Evolutionary conservation across 2,329 filamentous ascomycete species (phyloP).

Genomic region (Ascochyta clinopodiicola): DNA sequence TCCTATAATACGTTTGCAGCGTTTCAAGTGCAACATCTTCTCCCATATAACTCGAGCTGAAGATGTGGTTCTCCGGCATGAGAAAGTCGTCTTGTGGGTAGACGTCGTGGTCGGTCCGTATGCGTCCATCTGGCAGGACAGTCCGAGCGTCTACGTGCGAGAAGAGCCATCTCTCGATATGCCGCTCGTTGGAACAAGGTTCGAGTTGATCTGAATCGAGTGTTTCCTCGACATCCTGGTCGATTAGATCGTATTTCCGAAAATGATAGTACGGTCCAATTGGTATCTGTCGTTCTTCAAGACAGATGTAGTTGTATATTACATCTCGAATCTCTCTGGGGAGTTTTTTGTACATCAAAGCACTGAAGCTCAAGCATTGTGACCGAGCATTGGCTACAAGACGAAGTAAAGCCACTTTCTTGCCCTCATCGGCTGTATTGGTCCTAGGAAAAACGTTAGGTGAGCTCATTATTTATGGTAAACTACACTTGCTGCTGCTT

Average conservation of each 20-base stretch:
- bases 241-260: constrained; percentile 18
- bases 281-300: constrained; percentile 30
- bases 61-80: constrained; percentile 27
- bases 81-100: constrained; percentile 25
- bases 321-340: constrained; percentile 29
- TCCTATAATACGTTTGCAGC: constrained; percentile 26
- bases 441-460: not conserved
- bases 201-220: not conserved
- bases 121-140: constrained; percentile 25
- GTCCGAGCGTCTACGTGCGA: not conserved
- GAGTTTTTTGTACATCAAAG: constrained; percentile 28
- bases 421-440: not conserved
- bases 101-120: constrained; percentile 27
- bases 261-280: constrained; percentile 35
- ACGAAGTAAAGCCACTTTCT: not conserved
- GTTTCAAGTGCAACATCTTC: constrained; percentile 18
- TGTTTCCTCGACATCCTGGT: not conserved
- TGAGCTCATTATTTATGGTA: not conserved
- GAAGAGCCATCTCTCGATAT: not conserved
- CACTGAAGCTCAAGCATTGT: constrained; percentile 22
- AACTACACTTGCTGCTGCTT: not conserved
- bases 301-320: constrained; percentile 30
- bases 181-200: not conserved
- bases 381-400: not conserved
- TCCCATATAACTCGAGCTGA: constrained; percentile 30